Percentiles rank a stretch among this genome's conserved stretches.
phyloP scores from a whole-genome alignment of 192 early-diverging fungal species.

The Mortierella hygrophila region DNA sequence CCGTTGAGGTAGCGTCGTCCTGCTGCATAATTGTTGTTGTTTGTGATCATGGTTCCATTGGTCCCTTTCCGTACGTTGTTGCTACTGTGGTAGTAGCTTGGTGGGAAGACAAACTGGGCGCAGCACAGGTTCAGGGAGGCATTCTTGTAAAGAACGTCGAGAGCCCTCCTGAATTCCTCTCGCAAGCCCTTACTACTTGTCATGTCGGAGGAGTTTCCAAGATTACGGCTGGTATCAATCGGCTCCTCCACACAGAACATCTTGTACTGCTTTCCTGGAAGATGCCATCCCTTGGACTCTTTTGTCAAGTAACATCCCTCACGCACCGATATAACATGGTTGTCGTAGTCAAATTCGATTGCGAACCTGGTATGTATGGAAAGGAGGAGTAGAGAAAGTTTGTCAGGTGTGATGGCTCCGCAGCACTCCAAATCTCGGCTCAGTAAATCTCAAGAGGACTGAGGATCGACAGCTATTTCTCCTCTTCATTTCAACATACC shows the following conservation, averaged over 20 bases:
- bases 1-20: conserved; percentile 43
- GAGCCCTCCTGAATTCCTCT: conserved; percentile 84
- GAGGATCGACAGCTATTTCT: neutral
- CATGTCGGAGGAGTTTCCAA: conserved; percentile 91
- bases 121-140: conserved; percentile 64
- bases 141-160: conserved; percentile 69
- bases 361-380: conserved; percentile 63
- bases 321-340: conserved; percentile 85
- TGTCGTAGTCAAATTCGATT: conserved; percentile 86
- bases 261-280: conserved; percentile 70
- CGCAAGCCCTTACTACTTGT: conserved; percentile 81
- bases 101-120: conserved; percentile 64
- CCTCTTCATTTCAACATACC: conserved; percentile 28
- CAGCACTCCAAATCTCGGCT: neutral
- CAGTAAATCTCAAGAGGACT: neutral
- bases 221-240: conserved; percentile 87
- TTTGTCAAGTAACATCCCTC: conserved; percentile 86
- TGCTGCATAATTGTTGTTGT: conserved; percentile 36
- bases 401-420: neutral
- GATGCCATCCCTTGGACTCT: conserved; percentile 88
- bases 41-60: conserved; percentile 8
- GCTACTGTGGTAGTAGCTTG: conserved; percentile 35
- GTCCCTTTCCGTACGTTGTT: conserved; percentile 10
- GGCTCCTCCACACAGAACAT: conserved; percentile 95
- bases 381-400: neutral